Evolutionary conservation across 2,329 filamentous ascomycete genomes (phyloP).

Genomic region (Pezicula rhizophila): DNA sequence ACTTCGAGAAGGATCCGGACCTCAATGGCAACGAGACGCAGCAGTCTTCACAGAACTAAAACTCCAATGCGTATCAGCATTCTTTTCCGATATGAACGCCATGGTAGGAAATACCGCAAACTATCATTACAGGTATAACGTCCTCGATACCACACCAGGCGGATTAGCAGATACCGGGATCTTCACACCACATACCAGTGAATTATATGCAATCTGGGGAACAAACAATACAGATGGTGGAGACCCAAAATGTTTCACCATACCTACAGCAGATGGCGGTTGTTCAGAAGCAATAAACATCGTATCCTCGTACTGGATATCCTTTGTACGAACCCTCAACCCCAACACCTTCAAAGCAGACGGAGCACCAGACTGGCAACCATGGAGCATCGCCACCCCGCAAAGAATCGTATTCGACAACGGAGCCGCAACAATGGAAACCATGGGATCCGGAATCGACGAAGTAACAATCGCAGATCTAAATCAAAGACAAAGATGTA

Average conservation of each 20-base stretch:
- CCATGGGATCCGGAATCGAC: slow-evolving; percentile 2
- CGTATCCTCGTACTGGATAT: slow-evolving; percentile 33
- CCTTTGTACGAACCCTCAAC: slow-evolving; percentile 32
- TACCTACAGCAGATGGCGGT: slow-evolving; percentile 25
- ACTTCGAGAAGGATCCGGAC: slow-evolving; percentile 22
- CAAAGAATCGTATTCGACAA: slow-evolving; percentile 4
- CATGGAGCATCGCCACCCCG: slow-evolving; percentile 1
- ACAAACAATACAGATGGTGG: slow-evolving; percentile 16
- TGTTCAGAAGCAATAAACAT: slow-evolving; percentile 15
- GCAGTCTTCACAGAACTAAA: slow-evolving; percentile 36
- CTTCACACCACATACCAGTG: slow-evolving; percentile 26
- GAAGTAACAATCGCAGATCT: slow-evolving; percentile 2
- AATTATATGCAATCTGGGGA: slow-evolving; percentile 16
- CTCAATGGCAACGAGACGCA: slow-evolving; percentile 35
- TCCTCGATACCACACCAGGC: slow-evolving; percentile 4
- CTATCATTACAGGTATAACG: slow-evolving; percentile 39
- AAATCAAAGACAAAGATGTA: slow-evolving; percentile 6
- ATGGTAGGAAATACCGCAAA: slow-evolving; percentile 34
- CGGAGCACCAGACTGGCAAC: slow-evolving; percentile 16
- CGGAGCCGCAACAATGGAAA: slow-evolving; percentile 3
- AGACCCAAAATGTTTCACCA: slow-evolving; percentile 6
- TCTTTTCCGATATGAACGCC: slow-evolving; percentile 34
- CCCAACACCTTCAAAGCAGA: slow-evolving; percentile 28
- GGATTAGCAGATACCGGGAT: slow-evolving; percentile 30
- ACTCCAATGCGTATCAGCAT: slow-evolving; percentile 3